Base-by-base conservation (phyloP, 192 early-diverging fungal genomes). In the Podila epicladia region DNA sequence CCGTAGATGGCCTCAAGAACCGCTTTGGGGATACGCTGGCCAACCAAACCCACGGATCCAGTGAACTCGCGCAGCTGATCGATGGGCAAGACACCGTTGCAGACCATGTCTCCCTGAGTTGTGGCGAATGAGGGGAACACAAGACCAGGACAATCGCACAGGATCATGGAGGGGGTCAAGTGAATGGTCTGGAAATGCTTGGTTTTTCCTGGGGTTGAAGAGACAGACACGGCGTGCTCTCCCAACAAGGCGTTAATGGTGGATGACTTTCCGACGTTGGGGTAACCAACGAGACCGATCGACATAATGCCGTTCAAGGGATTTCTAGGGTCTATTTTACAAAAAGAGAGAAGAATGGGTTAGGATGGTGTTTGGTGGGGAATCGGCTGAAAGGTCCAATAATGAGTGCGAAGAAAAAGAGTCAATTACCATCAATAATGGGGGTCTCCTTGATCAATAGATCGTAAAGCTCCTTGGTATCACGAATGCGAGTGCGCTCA, bases 171-270 rank as follows among this genome's bases (percentile, higher is more conserved):
- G 62, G 92, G 88, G 3, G 95, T 94, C 74, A 99, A 87, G 59
- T 96, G 94, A 70, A 99, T 95, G 37, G 98, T 98, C 87, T 99
- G 98, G 87, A 99, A 99, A 83, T 99, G 98, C 88, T 99, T 99
- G 66, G 98, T 99, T 75, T 99, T 99, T 72, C 98, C 98, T 24
- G 98, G 98, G 24, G 97, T 99, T 33, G 98, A 89, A 13, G 94
- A 94, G 20, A 99, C 97, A 8, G 97, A 95, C 32, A 99, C 98
- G 57, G 91, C 87, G 74, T 97, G 97, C 38, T 96, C 89, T 15
- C 97, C 97, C 61, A 97, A 90, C 35, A 99, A 87, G 17, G 97
- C 96, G 87, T 99, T 99, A 82, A 99, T 94, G 28, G 97, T 99
- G 58, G 95, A 97, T 31, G 95, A 97, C 85, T 99, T 99, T 84